These are phyloP conservation scores for Diaporthe ampelina DNA, from an alignment of 2,329 filamentous ascomycete species.

Conservation along the genomic window DNA sequence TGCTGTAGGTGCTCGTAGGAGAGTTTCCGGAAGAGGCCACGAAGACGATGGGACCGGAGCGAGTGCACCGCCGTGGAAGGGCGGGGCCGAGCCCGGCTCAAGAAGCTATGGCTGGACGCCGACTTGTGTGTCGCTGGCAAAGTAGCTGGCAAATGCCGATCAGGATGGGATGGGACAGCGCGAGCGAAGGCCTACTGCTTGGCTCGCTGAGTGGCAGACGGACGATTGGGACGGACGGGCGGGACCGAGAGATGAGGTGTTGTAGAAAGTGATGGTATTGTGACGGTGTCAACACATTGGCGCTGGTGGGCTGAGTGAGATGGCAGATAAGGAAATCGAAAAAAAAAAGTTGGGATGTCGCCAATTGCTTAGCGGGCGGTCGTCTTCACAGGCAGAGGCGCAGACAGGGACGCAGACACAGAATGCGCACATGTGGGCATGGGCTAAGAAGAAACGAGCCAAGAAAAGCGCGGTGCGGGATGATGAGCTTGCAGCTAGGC, in stretches of 20 bases:
- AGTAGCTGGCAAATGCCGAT: neutral
- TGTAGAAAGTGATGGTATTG: neutral
- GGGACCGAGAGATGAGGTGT: neutral
- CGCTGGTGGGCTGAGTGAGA: neutral
- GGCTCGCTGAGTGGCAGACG: neutral
- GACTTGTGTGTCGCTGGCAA: neutral
- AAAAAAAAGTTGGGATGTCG: conserved; percentile 20
- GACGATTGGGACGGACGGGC: neutral
- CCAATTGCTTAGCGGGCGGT: conserved; percentile 7
- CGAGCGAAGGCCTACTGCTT: neutral
- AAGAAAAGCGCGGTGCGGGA: conserved; percentile 31
- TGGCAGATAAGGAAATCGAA: neutral
- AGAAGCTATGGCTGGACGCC: neutral
- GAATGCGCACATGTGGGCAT: conserved; percentile 1
- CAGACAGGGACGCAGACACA: neutral
- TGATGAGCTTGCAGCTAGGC: conserved; percentile 32
- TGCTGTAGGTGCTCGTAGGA: neutral
- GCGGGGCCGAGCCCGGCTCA: conserved; percentile 1
- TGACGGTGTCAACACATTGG: conserved; percentile 10
- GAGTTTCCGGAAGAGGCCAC: conserved; percentile 12
- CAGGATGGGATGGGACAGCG: neutral
- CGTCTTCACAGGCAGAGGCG: conserved; percentile 10
- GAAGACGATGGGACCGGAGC: neutral
- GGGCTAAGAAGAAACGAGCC: conserved; percentile 23
- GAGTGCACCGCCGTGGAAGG: conserved; percentile 8